phyloP scores from a whole-genome alignment of 768 basidiomycete genomes.

The Mycena capillaripes region DNA sequence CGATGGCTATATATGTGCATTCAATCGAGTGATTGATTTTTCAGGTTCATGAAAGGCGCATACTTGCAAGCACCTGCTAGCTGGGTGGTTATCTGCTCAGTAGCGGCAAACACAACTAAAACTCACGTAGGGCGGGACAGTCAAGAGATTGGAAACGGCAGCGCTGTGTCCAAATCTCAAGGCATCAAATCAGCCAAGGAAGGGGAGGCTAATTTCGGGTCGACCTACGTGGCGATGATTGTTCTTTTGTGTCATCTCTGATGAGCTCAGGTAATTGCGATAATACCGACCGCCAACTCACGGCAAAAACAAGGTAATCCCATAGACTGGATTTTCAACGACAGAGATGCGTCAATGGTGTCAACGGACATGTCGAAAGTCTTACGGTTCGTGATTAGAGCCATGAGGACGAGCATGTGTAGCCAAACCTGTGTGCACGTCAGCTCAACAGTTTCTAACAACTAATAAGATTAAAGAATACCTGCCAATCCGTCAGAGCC shows the following conservation, averaged over 20 bases:
- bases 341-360: neutral
- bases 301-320: constrained; percentile 80
- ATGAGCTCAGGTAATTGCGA: neutral
- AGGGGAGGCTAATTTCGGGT: neutral
- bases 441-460: neutral
- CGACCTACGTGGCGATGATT: constrained; percentile 66
- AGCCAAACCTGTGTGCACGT: constrained; percentile 56
- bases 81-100: neutral
- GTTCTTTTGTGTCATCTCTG: constrained; percentile 52
- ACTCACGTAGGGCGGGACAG: constrained; percentile 71
- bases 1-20: constrained; percentile 55
- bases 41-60: constrained; percentile 33
- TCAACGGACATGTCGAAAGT: constrained; percentile 19
- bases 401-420: constrained; percentile 73
- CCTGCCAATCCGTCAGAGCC: constrained; percentile 76
- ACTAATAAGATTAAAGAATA: constrained; percentile 36
- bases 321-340: constrained; percentile 64
- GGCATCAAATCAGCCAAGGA: neutral
- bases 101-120: neutral
- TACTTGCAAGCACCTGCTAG: constrained; percentile 62
- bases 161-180: constrained; percentile 70
- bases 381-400: constrained; percentile 71
- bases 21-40: neutral
- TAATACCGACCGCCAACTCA: constrained; percentile 56
- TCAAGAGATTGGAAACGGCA: constrained; percentile 73